Conservation (phyloP, 2,329 filamentous ascomycete genomes). For the Orbilia oligospora region DNA sequence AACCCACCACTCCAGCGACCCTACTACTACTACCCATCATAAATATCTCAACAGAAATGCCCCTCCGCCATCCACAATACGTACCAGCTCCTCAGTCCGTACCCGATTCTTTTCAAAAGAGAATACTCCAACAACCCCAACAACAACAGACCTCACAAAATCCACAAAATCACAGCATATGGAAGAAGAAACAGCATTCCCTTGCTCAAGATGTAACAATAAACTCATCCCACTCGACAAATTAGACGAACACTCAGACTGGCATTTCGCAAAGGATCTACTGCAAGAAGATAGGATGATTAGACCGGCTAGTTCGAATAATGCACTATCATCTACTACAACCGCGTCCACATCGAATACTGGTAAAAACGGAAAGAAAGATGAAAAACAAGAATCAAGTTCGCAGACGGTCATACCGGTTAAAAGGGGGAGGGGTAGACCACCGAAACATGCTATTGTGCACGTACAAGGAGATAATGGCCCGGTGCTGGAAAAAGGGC, state of each 20-base stretch:
- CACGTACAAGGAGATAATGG: conserved; percentile 41
- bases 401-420: conserved; percentile 62
- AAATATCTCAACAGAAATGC: conserved; percentile 6
- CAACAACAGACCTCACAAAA: conserved; percentile 50
- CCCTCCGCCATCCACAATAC: conserved; percentile 45
- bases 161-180: conserved; percentile 66
- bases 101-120: conserved; percentile 57
- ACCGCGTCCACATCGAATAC: conserved; percentile 64
- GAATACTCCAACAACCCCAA: conserved; percentile 55
- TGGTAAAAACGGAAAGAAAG: conserved; percentile 64
- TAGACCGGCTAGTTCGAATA: conserved; percentile 67
- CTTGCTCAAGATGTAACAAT: conserved; percentile 68
- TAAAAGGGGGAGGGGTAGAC: conserved; percentile 56
- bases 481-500: conserved; percentile 72
- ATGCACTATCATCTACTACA: background rate
- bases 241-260: conserved; percentile 85
- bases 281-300: conserved; percentile 74
- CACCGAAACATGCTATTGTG: conserved; percentile 61
- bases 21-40: background rate
- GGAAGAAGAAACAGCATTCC: conserved; percentile 73
- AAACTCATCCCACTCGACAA: conserved; percentile 70
- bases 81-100: conserved; percentile 47
- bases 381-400: conserved; percentile 63
- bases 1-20: background rate
- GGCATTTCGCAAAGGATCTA: conserved; percentile 92